phyloP scores from a whole-genome alignment of 495 filamentous ascomycete genomes.

The Podospora australis region DNA sequence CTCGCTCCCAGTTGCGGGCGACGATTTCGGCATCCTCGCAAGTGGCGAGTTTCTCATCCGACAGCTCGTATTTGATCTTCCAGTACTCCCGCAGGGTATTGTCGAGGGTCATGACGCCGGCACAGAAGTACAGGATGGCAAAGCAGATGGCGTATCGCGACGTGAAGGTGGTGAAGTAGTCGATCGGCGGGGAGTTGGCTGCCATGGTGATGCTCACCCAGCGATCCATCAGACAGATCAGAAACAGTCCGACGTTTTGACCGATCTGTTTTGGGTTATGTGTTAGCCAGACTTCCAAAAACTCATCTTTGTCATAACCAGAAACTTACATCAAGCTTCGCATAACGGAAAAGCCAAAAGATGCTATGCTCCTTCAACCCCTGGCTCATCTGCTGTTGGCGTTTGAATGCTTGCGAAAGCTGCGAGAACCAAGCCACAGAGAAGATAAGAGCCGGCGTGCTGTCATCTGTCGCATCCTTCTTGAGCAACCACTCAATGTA shows the following conservation, averaged over 20 bases:
- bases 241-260: slow-evolving; percentile 25
- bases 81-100: slow-evolving; percentile 18
- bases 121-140: slow-evolving; percentile 26
- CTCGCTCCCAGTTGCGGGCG: slow-evolving; percentile 12
- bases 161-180: slow-evolving; percentile 16
- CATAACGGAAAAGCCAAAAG: slow-evolving; percentile 25
- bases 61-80: slow-evolving; percentile 14
- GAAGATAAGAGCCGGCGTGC: slow-evolving; percentile 7
- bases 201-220: slow-evolving; percentile 26
- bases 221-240: slow-evolving; percentile 25
- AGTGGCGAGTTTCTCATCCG: slow-evolving; percentile 13
- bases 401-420: slow-evolving; percentile 18
- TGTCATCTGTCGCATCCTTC: not conserved
- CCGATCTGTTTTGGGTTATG: no score
- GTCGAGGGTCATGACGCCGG: slow-evolving; percentile 20
- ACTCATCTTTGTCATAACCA: not conserved
- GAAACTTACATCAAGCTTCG: slow-evolving; percentile 15
- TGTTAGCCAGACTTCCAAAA: not conserved
- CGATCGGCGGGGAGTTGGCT: slow-evolving; percentile 4
- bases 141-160: slow-evolving; percentile 26
- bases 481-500: slow-evolving; percentile 25
- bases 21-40: slow-evolving; percentile 7
- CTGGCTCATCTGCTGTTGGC: slow-evolving; percentile 19
- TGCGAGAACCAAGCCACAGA: slow-evolving; percentile 24
- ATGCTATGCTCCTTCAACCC: slow-evolving; percentile 28